Evolutionary conservation across 306 rosid genomes (phyloP), one percentile per base, ranked within the genome.

Genomic region (Cajanus cajan): DNA sequence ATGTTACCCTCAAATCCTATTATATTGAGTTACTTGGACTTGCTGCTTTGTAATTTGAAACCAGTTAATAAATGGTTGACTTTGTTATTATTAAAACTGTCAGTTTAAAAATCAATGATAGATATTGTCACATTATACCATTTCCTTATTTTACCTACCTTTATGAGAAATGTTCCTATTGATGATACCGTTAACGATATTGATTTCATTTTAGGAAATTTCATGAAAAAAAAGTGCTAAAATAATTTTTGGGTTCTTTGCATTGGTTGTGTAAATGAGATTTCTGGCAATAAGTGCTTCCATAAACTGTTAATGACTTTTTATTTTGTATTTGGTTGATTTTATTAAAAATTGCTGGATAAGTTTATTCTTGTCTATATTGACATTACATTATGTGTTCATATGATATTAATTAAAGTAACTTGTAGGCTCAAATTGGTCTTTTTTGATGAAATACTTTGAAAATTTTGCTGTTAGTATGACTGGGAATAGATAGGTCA

Each of bases 291-390:
- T 37, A 63, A 8, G 13, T n/a, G 28, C 14, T 13, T 16, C 19
- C 43, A 31, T 12, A 39, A 48, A 45, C 16, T 45, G 18, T 50
- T 48, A 10, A 34, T 77, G 52, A 36, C 52, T 47, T 21, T 78
- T 11, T 68, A 25, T 52, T 78, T 52, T 54, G 68, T 78, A 28
- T 77, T 67, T 40, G 36, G 68, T 8, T 54, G 36, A 25, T 14
- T 52, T 54, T 54, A 5, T 52, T 65, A 52, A 68, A 16, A 40
- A 52, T 47, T 28, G 31, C 44, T 48, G 6, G 16, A 70, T 70
- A 61, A 52, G 68, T 18, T 65, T 67, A 52, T 77, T 77, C 57
- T 28, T 31, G 63, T 50, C 47, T 19, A 7, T 19, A 45, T 63
- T 45, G 80, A 28, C 44, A 7, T n/a, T 50, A 25, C 15, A 28